A percentile compares a stretch with the other conserved stretches of the same genome.
These are phyloP conservation scores for Crepidotus sp. DNA, from an alignment of 1,284 basidiomycete species.

Conservation along the genomic window DNA sequence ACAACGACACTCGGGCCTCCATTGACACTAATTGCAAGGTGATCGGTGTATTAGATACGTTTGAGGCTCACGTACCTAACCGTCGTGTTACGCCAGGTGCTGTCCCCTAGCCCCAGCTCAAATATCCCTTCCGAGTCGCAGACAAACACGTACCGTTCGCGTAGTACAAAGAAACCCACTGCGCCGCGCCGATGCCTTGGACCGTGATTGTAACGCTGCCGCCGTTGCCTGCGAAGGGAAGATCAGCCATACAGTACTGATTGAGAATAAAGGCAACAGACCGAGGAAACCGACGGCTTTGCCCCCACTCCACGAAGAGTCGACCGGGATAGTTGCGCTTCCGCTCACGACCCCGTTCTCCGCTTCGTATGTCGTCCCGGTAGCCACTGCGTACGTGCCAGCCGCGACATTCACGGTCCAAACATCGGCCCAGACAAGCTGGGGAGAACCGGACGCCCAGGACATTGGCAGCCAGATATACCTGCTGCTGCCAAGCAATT, in stretches of 20 bases:
- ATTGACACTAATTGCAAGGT: constrained; percentile 37
- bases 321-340: constrained; percentile 32
- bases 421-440: constrained; percentile 48
- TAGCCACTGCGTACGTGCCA: constrained; percentile 42
- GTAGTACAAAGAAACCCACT: constrained; percentile 37
- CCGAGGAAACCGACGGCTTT: constrained; percentile 48
- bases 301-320: constrained; percentile 44
- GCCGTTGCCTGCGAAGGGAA: constrained; percentile 36
- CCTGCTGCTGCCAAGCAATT: constrained; percentile 44
- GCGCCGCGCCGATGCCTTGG: constrained; percentile 43
- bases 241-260: not conserved
- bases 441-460: constrained; percentile 43
- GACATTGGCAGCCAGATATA: constrained; percentile 57
- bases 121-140: not conserved
- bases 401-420: constrained; percentile 45
- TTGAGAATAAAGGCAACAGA: constrained; percentile 18
- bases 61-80: constrained; percentile 34
- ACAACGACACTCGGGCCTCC: constrained; percentile 42
- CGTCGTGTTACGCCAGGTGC: constrained; percentile 49
- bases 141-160: constrained; percentile 18
- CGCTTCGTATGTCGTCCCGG: constrained; percentile 49
- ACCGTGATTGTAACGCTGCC: constrained; percentile 51
- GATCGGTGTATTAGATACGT: not conserved
- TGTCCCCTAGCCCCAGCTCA: constrained; percentile 26
- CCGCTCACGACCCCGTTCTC: constrained; percentile 46